These are phyloP conservation scores for Patellifolia procumbens DNA, from an alignment of 179 eudicot genomes.

Conservation along the genomic window DNA sequence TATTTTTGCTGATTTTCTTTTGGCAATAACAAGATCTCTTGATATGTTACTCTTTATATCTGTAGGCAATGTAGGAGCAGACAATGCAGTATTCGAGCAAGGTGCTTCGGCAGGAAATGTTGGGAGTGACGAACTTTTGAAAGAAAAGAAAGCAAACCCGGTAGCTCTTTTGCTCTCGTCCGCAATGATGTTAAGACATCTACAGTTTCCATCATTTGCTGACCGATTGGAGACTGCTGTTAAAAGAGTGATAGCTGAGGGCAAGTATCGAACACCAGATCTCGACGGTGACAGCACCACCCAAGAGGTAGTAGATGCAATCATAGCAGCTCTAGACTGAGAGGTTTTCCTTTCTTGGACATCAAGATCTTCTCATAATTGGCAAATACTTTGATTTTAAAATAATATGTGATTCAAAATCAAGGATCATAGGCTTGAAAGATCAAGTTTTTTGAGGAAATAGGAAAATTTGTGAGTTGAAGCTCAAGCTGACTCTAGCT, in stretches of 20 bases:
- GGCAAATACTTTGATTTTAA: not conserved
- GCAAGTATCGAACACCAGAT: conserved; percentile 68
- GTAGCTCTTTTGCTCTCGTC: conserved; percentile 94
- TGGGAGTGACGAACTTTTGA: conserved; percentile 56
- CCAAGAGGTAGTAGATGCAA: conserved; percentile 86
- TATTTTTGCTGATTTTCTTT: not conserved
- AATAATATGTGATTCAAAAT: conserved; percentile 20
- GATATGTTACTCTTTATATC: not conserved
- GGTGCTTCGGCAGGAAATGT: conserved; percentile 99
- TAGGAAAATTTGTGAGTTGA: conserved; percentile 17
- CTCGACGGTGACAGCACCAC: conserved; percentile 83
- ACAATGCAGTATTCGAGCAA: conserved; percentile 93
- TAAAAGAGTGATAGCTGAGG: conserved; percentile 67
- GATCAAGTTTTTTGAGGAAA: conserved; percentile 12
- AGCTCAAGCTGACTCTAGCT: conserved; percentile 4
- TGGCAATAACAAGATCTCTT: not conserved
- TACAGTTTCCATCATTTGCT: conserved; percentile 93
- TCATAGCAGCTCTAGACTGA: conserved; percentile 61
- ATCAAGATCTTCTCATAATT: conserved; percentile 17
- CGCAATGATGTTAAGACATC: conserved; percentile 96
- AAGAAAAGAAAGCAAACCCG: conserved; percentile 83
- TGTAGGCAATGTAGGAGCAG: conserved; percentile 90
- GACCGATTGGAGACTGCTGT: conserved; percentile 86
- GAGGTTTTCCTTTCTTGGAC: not conserved
- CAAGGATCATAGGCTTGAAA: conserved; percentile 15